Base-by-base conservation (phyloP, 805 yeast genomes). In the Candida vaughaniae region DNA sequence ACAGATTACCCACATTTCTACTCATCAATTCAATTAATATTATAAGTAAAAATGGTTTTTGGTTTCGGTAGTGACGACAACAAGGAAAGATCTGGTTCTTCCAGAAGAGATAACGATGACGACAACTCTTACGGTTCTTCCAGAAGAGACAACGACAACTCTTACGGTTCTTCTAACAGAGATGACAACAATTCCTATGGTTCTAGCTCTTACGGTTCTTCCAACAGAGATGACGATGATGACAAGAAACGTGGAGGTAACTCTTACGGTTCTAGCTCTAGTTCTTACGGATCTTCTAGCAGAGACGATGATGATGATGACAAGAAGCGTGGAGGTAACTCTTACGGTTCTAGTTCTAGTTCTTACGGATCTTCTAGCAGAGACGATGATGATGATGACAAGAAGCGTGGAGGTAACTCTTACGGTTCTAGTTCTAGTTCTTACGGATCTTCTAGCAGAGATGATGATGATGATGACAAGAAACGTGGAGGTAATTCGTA, bases 11-110 rank as follows among this genome's bases (percentile, higher is more conserved):
- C n/a, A n/a, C n/a, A n/a, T n/a, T n/a, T n/a, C n/a, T n/a, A n/a
- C n/a, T n/a, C n/a, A 3, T 12, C 19, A 17, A 14, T 11, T 30
- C 28, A 35, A 35, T 23, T 23, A 23, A 22, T 18, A 17, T 9
- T 4, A 30, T 30, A 5, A 16, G 17, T 11, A 5, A 38, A 41
- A 48, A 61, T 60, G 66, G 66, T 53, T 45, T 60, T 60, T 43
- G 66, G 65, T 29, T 57, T 60, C 26, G 64, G 64, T 31, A 53
- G 55, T 50, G 47, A 54, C 44, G 38, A 44, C 29, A 32, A 25
- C 28, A 12, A 25, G 6, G 15, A 12, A 8, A 25, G 31, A 12
- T 52, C 43, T 30, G 53, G 56, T 15, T 47, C 53, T 18, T 45
- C 52, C 14, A 33, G 38, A 10, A 25, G 45, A 17, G 39, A 35